Evolutionary conservation across 108 stramenopile genomes (phyloP).

Genomic region (Fragilaria crotonensis): DNA sequence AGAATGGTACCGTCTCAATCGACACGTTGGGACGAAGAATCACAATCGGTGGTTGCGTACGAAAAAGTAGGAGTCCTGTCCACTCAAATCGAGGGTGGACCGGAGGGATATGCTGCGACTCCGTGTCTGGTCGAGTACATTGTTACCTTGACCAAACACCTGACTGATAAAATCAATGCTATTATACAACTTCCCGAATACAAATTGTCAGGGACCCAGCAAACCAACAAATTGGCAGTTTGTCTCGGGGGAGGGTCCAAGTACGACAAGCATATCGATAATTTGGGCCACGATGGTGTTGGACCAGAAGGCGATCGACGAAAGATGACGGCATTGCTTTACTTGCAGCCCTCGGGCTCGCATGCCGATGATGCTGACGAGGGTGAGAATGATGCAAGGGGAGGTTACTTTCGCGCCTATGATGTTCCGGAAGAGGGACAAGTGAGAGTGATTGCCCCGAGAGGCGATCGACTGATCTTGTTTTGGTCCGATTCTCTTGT

Average conservation of each 20-base stretch:
- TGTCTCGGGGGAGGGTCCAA: constrained; percentile 24
- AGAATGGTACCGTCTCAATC: constrained; percentile 24
- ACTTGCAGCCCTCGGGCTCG: constrained; percentile 17
- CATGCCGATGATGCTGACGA: constrained; percentile 17
- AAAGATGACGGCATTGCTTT: constrained; percentile 22
- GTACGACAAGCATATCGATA: constrained; percentile 29
- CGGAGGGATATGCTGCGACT: constrained; percentile 14
- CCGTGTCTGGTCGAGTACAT: constrained; percentile 25
- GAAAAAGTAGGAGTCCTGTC: constrained; percentile 26
- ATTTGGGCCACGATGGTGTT: constrained; percentile 15
- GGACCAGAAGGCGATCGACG: constrained; percentile 15
- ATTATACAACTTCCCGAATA: constrained; percentile 10
- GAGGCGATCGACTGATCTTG: constrained; percentile 18
- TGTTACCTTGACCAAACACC: constrained; percentile 15
- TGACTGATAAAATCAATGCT: constrained; percentile 17
- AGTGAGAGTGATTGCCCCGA: constrained; percentile 14
- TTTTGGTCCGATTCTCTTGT: constrained; percentile 26
- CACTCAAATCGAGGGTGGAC: constrained; percentile 20
- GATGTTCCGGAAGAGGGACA: constrained; percentile 15
- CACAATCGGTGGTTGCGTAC: constrained; percentile 19
- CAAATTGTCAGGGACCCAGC: constrained; percentile 12
- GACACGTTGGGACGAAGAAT: constrained; percentile 23
- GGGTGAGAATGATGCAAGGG: constrained; percentile 19
- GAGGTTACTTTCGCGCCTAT: constrained; percentile 24
- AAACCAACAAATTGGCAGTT: constrained; percentile 23